These are phyloP conservation scores for Trichophyton mentagrophytes DNA, from an alignment of 2,329 filamentous ascomycete genomes.

Conservation along the genomic window DNA sequence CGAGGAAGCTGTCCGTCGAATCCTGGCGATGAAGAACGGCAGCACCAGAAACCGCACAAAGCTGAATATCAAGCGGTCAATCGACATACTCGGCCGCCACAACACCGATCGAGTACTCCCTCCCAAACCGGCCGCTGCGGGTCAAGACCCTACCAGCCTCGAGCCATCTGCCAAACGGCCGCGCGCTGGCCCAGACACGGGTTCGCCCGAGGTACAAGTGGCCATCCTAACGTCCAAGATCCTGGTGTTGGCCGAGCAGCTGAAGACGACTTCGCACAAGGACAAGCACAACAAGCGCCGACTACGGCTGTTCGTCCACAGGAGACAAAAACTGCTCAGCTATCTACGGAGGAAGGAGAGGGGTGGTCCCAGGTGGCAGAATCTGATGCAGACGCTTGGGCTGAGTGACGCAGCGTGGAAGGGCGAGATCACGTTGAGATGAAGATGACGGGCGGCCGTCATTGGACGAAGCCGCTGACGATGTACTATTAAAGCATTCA, in stretches of 20 bases:
- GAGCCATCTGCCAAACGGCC: constrained; percentile 26
- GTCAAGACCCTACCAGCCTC: constrained; percentile 28
- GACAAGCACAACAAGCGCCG: constrained; percentile 95
- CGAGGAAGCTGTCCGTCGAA: constrained; percentile 62
- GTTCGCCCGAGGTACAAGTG: constrained; percentile 93
- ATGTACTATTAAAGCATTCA: neutral
- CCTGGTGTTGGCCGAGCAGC: constrained; percentile 58
- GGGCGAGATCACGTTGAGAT: constrained; percentile 67
- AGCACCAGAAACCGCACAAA: constrained; percentile 66
- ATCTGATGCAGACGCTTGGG: constrained; percentile 72
- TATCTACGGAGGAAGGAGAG: constrained; percentile 85
- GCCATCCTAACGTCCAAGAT: constrained; percentile 94
- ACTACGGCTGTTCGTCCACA: constrained; percentile 71
- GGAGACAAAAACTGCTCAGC: constrained; percentile 71
- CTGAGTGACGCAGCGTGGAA: constrained; percentile 81
- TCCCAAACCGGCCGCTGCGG: constrained; percentile 40
- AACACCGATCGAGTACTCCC: constrained; percentile 62
- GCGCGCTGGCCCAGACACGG: constrained; percentile 82
- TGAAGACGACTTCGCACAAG: constrained; percentile 59
- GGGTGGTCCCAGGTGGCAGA: constrained; percentile 78
- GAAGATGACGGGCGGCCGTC: neutral
- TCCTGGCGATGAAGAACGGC: constrained; percentile 63
- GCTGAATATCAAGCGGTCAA: constrained; percentile 70
- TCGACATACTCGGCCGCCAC: constrained; percentile 82
- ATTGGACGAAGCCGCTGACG: neutral